Base-by-base conservation (phyloP, 2,329 filamentous ascomycete genomes). In the Penicillium olsonii region DNA sequence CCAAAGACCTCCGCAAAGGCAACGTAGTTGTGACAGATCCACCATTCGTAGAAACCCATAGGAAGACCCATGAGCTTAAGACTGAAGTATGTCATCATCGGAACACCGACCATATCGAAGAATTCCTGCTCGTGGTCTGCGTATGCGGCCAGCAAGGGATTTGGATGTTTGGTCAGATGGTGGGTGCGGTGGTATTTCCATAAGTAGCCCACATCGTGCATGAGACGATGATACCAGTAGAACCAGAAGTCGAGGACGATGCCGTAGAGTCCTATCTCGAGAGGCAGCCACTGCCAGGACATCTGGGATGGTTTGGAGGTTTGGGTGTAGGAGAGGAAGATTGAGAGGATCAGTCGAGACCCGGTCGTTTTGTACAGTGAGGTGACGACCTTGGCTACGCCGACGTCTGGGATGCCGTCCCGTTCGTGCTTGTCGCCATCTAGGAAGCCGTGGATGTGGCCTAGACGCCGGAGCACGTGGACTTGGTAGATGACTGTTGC, bases 41-140 rank as follows among this genome's bases (percentile, higher is more conserved):
- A 78, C 72, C 71, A 75, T 22, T 76, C 74, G 39, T 76, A 76
- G 55, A 77, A 77, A 1, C 71, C 72, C 69, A 77, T 71, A 1
- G 73, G 73, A 3, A 76, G 35, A 0, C 73, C 72, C 24, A 71
- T 59, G 0, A 61, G 24, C 37, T 63, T 68, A 4, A 76, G 42
- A 5, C 64, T 70, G 19, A 61, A 56, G 45, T 67, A 76, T 0
- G 74, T 67, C 45, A 74, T 55, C 15, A 75, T 46, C 0, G 74
- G 74, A 4, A 77, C 66, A 24, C 67, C 69, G 19, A 67, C 66
- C 46, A 76, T 71, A 49, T 77, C 73, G 51, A 75, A 69, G 26
- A 75, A 61, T 49, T 76, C 73, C 45, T 77, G 74, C 43, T 72
- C 73, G 11, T 60, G 53, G 42, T 76, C 74, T 12, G 74, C 73